Percentiles rank a stretch among this genome's conserved stretches.
These are phyloP conservation scores for Paraleonurus japonicus DNA, from an alignment of 257 asterid species.

Conservation along the genomic window DNA sequence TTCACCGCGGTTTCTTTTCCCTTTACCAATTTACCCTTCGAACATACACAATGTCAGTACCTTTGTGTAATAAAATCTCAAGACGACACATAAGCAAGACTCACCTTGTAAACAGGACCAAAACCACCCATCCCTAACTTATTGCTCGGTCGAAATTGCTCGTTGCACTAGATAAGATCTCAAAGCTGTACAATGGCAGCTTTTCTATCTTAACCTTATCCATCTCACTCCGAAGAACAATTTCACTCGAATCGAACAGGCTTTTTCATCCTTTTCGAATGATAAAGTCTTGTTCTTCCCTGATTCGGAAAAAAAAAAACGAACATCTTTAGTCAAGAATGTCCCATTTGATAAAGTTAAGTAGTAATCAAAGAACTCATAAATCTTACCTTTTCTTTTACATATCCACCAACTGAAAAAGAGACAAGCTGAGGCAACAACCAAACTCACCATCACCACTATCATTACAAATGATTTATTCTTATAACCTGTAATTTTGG, in stretches of 20 bases:
- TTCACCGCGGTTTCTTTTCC: slow-evolving; percentile 41
- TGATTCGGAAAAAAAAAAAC: background rate
- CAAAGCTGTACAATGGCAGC: slow-evolving; percentile 35
- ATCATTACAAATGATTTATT: slow-evolving; percentile 10
- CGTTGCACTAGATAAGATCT: slow-evolving; percentile 34
- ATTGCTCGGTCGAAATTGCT: slow-evolving; percentile 26
- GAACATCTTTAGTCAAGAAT: background rate
- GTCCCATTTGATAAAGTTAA: too few relatives aligned
- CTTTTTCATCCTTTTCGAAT: slow-evolving; percentile 5
- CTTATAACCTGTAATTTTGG: background rate
- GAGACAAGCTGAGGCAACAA: slow-evolving; percentile 19
- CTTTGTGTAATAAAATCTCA: background rate
- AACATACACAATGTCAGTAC: background rate
- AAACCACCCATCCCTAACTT: slow-evolving; percentile 48
- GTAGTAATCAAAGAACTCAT: background rate
- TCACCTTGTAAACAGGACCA: slow-evolving; percentile 44
- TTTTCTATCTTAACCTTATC: slow-evolving; percentile 33
- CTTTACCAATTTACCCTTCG: slow-evolving; percentile 35
- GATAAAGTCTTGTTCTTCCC: background rate
- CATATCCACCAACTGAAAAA: slow-evolving; percentile 28
- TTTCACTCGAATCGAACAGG: slow-evolving; percentile 13
- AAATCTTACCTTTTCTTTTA: slow-evolving; percentile 15
- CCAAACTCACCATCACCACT: slow-evolving; percentile 6
- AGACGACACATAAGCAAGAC: background rate
- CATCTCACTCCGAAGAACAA: slow-evolving; percentile 18